Conservation (phyloP, 2,329 filamentous ascomycete genomes). For the Cladorrhinum sp. region DNA sequence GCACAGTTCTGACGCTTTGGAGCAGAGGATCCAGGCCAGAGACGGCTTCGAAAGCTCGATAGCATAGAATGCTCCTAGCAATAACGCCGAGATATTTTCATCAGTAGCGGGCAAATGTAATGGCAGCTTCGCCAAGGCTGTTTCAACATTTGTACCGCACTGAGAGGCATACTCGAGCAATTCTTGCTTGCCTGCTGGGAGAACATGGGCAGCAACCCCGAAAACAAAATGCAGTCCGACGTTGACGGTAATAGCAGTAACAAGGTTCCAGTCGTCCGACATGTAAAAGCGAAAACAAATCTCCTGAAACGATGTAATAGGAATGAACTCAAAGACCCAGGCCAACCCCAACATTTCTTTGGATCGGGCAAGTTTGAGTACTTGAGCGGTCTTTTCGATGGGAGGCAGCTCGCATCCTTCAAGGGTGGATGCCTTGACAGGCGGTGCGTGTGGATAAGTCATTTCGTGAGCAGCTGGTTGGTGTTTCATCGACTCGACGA, state of each 20-base stretch:
- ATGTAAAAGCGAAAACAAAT: constrained; percentile 52
- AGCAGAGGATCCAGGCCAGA: constrained; percentile 60
- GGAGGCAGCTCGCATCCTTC: constrained; percentile 21
- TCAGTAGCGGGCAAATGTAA: constrained; percentile 54
- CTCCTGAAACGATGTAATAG: constrained; percentile 47
- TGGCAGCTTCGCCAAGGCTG: constrained; percentile 48
- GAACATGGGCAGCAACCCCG: constrained; percentile 40
- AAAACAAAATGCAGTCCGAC: constrained; percentile 49
- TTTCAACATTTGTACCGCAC: constrained; percentile 48
- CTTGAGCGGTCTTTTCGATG: constrained; percentile 18
- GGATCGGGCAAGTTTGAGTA: constrained; percentile 20
- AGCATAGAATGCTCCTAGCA: constrained; percentile 58
- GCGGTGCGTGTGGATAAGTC: constrained; percentile 26
- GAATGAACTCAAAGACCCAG: constrained; percentile 44
- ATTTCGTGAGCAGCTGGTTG: constrained; percentile 29
- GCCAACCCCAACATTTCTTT: constrained; percentile 6
- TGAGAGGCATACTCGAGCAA: constrained; percentile 36
- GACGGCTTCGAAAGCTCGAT: constrained; percentile 61
- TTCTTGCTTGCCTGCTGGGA: constrained; percentile 27
- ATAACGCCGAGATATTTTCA: constrained; percentile 55
- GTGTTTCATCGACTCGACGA: constrained; percentile 30
- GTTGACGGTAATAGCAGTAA: constrained; percentile 49
- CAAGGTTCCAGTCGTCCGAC: constrained; percentile 47
- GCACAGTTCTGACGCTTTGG: constrained; percentile 57
- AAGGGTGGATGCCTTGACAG: background rate